Conservation (phyloP, 352 stramenopile species). For the Phytophthora ohioensis region DNA sequence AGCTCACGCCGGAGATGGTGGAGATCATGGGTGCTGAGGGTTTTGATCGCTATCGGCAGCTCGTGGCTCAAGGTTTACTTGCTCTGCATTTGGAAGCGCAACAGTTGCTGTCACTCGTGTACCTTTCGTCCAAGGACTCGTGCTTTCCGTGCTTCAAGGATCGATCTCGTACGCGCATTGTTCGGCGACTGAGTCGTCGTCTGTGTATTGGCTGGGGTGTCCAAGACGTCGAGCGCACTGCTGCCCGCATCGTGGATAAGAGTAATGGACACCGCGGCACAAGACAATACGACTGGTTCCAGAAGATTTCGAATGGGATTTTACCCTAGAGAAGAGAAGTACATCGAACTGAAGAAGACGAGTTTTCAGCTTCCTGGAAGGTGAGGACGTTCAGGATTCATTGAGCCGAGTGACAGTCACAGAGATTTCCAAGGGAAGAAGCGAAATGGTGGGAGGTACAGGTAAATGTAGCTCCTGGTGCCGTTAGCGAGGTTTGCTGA, state of each 20-base stretch:
- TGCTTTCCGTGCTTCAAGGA: constrained; percentile 94
- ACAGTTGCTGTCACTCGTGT: constrained; percentile 91
- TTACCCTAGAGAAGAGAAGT: constrained; percentile 33
- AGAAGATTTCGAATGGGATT: constrained; percentile 90
- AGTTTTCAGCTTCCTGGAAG: neutral
- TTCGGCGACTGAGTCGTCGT: constrained; percentile 60
- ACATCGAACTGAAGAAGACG: too few species aligned
- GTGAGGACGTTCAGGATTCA: neutral
- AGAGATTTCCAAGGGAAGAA: constrained; percentile 2
- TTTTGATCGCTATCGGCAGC: constrained; percentile 93
- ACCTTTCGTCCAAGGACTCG: constrained; percentile 93
- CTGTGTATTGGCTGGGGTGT: constrained; percentile 65
- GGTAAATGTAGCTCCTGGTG: neutral
- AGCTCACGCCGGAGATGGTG: constrained; percentile 98
- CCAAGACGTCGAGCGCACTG: constrained; percentile 61
- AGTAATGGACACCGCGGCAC: constrained; percentile 82
- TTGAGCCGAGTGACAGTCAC: neutral
- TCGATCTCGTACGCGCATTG: constrained; percentile 51
- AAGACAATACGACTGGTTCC: constrained; percentile 90
- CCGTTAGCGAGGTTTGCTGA: neutral
- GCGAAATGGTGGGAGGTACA: neutral
- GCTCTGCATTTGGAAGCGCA: constrained; percentile 93
- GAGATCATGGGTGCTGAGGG: constrained; percentile 90
- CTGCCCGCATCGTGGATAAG: constrained; percentile 72
- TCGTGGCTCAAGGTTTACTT: constrained; percentile 94